Evolutionary conservation across 2,329 filamentous ascomycete genomes (phyloP).

Genomic region (Beauveria rudraprayagi): DNA sequence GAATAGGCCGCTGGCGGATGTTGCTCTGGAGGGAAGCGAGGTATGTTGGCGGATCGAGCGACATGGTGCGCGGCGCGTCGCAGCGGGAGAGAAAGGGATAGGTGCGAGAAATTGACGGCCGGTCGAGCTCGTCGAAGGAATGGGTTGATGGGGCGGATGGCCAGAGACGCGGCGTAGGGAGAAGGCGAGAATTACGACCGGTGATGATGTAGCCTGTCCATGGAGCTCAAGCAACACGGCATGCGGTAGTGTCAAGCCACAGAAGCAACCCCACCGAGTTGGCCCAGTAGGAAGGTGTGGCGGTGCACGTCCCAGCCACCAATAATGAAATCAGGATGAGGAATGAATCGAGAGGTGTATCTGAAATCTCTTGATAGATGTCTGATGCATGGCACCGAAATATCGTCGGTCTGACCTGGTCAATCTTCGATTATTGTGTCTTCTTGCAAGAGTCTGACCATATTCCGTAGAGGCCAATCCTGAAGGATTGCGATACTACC

Average conservation of each 20-base stretch:
- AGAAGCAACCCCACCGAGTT: background rate
- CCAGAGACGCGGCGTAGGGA: constrained; percentile 10
- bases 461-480: background rate
- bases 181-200: constrained; percentile 18
- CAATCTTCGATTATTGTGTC: background rate
- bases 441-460: background rate
- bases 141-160: constrained; percentile 10
- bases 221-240: background rate
- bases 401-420: no score
- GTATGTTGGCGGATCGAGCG: constrained; percentile 85
- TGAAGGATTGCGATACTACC: constrained; percentile 2
- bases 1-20: constrained; percentile 90
- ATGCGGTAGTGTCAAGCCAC: constrained; percentile 5
- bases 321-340: background rate
- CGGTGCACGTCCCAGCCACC: constrained; percentile 3
- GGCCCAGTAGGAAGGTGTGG: background rate
- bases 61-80: constrained; percentile 50
- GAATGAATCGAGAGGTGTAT: no score
- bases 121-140: constrained; percentile 9
- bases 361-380: no score
- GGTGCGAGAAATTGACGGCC: constrained; percentile 3
- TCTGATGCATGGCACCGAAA: no score
- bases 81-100: constrained; percentile 11
- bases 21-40: constrained; percentile 84
- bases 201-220: constrained; percentile 24